Base-by-base conservation (phyloP, 2,329 filamentous ascomycete genomes). In the Clonostachys rhizophaga region DNA sequence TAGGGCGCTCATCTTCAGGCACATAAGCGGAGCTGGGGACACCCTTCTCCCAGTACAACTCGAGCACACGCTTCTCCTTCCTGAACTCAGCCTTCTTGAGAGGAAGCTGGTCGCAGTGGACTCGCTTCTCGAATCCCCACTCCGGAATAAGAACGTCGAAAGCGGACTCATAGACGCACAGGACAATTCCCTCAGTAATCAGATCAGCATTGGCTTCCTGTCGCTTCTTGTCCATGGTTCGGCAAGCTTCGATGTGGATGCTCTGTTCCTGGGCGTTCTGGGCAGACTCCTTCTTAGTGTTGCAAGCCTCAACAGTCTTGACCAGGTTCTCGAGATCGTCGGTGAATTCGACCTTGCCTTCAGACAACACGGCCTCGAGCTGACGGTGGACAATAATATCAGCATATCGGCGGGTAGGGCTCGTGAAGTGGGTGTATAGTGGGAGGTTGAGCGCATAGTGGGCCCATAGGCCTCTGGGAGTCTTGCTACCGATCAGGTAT, bases 31-130 rank as follows among this genome's bases (percentile, higher is more conserved):
- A 96, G 52, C 91, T 97, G 30, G 92, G 90, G 8, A 97, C 91
- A 42, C 94, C 94, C 81, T 97, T 99, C 83, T 99, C 94, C 94
- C 94, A 99, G 77, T 96, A 99, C 14, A 99, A 80, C 70, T 99
- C 94, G 42, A 99, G 78, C 33, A 97, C 83, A 47, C 94, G 84
- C 72, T 91, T 89, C 64, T 95, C 91, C 78, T 97, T 97, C 68
- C 95, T 85, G 71, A 94, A 99, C 65, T 99, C 94, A n/a, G 94
- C 94, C 78, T 99, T 99, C 81, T 97, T 92, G 56, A 99, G 75
- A 33, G 94, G 94, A 63, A 99, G 78, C 74, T 99, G 94, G 63
- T 99, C 94, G 64, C 94, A 99, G 71, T 99, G 94, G 45, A 99
- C 94, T 54, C 94, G 89, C 83, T 99, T 99, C 76, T 99, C 94